A percentile compares a stretch with the other conserved stretches of the same genome.
Conservation (phyloP, 768 basidiomycete genomes). For the Strobilomyces confusus region DNA sequence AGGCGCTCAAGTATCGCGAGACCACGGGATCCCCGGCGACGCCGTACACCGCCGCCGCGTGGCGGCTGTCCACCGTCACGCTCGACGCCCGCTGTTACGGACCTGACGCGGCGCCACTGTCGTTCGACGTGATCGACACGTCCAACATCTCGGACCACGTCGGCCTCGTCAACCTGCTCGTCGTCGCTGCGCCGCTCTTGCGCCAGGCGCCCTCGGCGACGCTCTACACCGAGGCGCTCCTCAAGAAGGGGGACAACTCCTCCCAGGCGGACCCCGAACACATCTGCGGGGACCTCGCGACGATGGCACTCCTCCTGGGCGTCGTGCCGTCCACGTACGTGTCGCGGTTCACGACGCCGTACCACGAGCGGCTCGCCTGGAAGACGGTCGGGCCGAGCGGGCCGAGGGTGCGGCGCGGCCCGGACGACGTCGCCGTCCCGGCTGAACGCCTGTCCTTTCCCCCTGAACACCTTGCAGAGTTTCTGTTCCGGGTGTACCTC, state of each 20-base stretch:
- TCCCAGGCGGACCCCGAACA: conserved; percentile 15
- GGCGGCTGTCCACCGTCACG: conserved; percentile 20
- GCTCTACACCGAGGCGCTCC: conserved; percentile 28
- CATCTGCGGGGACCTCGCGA: conserved; percentile 23
- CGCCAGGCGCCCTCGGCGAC: conserved; percentile 17
- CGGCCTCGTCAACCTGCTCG: conserved; percentile 28
- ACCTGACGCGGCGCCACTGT: conserved; percentile 13
- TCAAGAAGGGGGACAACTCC: conserved; percentile 10
- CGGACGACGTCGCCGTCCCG: neutral
- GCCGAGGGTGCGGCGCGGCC: neutral
- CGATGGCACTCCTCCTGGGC: conserved; percentile 16
- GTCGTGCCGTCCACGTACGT: conserved; percentile 17
- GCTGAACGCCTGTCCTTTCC: conserved; percentile 8
- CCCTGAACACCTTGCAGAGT: conserved; percentile 14
- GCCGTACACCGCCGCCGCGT: conserved; percentile 20
- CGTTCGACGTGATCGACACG: conserved; percentile 32
- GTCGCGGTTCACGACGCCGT: conserved; percentile 21
- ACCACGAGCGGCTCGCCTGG: conserved; percentile 27
- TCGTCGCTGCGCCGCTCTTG: conserved; percentile 22
- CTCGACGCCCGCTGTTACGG: conserved; percentile 23
- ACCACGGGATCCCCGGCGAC: conserved; percentile 7
- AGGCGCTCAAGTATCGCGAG: conserved; percentile 17
- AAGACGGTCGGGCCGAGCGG: conserved; percentile 4
- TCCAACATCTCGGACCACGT: conserved; percentile 27
- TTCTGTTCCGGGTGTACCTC: conserved; percentile 23